These are phyloP conservation scores for Hanseniaspora nectarophila DNA, from an alignment of 805 yeast species.

Conservation along the genomic window DNA sequence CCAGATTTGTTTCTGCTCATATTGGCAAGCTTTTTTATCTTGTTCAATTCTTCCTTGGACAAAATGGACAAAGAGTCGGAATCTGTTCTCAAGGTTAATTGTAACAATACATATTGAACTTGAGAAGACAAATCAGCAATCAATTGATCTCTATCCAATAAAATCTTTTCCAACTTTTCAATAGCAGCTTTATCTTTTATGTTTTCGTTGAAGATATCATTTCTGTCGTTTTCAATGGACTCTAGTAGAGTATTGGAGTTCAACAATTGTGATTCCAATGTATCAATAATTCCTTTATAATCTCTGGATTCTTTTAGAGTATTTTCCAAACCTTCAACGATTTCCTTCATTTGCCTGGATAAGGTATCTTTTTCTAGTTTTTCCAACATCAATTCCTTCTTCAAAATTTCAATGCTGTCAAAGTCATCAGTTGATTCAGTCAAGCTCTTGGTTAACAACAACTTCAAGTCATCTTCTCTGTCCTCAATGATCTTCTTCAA, in stretches of 20 bases:
- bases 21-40: constrained; percentile 40
- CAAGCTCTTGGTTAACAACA: not conserved
- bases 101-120: constrained; percentile 60
- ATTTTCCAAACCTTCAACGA: constrained; percentile 64
- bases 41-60: constrained; percentile 50
- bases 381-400: constrained; percentile 57
- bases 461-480: constrained; percentile 20
- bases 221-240: constrained; percentile 37
- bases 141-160: constrained; percentile 40
- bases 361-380: constrained; percentile 57
- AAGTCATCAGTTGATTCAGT: constrained; percentile 22
- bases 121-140: constrained; percentile 70
- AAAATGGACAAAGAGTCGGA: constrained; percentile 44
- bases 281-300: constrained; percentile 47
- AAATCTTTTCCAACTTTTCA: constrained; percentile 28
- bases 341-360: constrained; percentile 55
- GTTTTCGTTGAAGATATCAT: constrained; percentile 24
- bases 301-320: constrained; percentile 66
- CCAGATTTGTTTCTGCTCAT: constrained; percentile 24
- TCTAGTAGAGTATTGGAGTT: constrained; percentile 48
- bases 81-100: constrained; percentile 45
- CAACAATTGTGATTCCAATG: constrained; percentile 44
- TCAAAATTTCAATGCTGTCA: constrained; percentile 37
- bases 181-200: constrained; percentile 20
- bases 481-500: constrained; percentile 34